These are phyloP conservation scores for Bruguiera hainesii DNA, from an alignment of 441 rosid genomes.

Conservation along the genomic window DNA sequence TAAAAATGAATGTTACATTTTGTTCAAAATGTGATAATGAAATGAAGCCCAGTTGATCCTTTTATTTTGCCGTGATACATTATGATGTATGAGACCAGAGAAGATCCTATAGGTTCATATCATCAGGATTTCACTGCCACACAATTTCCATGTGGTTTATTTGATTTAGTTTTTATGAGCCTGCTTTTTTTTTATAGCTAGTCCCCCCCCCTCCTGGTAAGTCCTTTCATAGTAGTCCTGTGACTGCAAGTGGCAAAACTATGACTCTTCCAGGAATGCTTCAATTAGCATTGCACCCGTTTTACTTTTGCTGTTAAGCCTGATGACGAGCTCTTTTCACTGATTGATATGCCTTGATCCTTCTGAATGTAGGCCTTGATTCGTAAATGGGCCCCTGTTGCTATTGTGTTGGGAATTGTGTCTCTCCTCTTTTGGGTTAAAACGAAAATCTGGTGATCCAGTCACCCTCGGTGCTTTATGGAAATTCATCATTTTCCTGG, in stretches of 20 bases:
- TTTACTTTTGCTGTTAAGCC: background rate
- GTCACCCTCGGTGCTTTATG: constrained; percentile 23
- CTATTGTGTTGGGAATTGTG: constrained; percentile 88
- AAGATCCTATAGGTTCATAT: background rate
- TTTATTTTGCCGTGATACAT: background rate
- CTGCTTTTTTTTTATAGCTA: background rate
- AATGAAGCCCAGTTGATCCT: background rate
- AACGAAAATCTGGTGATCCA: constrained; percentile 79
- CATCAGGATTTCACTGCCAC: background rate
- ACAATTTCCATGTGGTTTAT: background rate
- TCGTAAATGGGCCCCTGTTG: constrained; percentile 98
- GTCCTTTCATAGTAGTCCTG: background rate
- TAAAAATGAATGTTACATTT: no score
- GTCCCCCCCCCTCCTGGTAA: background rate
- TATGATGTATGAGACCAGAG: background rate
- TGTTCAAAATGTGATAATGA: no score
- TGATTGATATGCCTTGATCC: constrained; percentile 7
- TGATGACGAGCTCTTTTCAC: constrained; percentile 7
- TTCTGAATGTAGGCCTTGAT: constrained; percentile 74
- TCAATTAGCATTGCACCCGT: background rate
- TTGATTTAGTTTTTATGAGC: background rate
- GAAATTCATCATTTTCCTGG: constrained; percentile 25
- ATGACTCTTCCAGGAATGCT: background rate
- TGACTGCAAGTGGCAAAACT: background rate
- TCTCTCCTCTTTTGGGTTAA: constrained; percentile 97